Percentiles rank a stretch among this genome's conserved stretches.
These are phyloP conservation scores for Phaffia rhodozyma DNA, from an alignment of 1,284 basidiomycete species.

Conservation along the genomic window DNA sequence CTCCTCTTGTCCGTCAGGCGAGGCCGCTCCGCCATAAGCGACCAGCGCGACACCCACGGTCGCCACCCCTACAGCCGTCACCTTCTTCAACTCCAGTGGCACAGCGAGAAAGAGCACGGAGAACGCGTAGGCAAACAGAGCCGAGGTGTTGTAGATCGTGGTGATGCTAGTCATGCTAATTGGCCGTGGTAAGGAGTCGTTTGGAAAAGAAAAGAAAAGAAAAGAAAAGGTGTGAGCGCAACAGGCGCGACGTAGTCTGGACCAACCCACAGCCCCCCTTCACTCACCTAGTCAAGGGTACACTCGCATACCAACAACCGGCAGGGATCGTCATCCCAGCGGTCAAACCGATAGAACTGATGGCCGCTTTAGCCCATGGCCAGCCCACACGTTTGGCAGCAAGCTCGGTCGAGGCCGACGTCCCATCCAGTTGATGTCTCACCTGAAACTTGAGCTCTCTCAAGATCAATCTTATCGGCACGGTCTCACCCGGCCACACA, in stretches of 20 bases:
- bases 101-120: conserved; percentile 6
- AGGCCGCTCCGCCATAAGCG: conserved; percentile 3
- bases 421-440: too few species aligned
- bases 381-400: too few species aligned
- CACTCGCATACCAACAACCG: background rate
- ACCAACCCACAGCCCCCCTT: background rate
- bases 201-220: background rate
- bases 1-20: background rate
- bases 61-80: conserved; percentile 1
- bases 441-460: too few species aligned
- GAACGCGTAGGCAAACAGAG: conserved; percentile 14
- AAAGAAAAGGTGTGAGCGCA: background rate
- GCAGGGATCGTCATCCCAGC: background rate
- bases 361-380: too few species aligned
- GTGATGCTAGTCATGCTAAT: conserved; percentile 14
- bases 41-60: conserved; percentile 3
- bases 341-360: too few species aligned
- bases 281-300: conserved; percentile 10
- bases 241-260: too few species aligned
- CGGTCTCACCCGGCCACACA: too few species aligned
- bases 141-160: conserved; percentile 16
- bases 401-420: too few species aligned
- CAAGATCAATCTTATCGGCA: too few species aligned
- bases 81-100: too few species aligned
- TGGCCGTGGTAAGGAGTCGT: background rate